Evolutionary conservation across 139 green algal genomes (phyloP).

Genomic region (Micractinium conductrix): DNA sequence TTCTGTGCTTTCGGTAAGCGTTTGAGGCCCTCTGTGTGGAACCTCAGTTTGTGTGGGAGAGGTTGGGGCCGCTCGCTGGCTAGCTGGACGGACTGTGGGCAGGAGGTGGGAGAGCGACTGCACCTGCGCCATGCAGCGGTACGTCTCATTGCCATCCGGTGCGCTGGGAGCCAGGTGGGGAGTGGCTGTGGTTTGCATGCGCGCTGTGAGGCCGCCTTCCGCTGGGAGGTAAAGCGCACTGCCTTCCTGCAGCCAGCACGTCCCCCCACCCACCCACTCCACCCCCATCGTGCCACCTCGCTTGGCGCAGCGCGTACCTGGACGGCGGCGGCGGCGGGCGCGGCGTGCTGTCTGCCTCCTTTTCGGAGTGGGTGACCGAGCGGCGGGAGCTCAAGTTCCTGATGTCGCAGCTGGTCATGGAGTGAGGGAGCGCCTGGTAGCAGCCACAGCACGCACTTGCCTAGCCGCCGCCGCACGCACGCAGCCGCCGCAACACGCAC

Average conservation of each 20-base stretch:
- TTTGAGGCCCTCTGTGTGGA: not conserved
- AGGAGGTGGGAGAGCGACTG: no score
- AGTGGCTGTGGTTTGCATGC: not conserved
- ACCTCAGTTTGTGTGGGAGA: not conserved
- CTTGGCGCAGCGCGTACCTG: not conserved
- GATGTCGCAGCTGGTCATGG: slow-evolving; percentile 56
- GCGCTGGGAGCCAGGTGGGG: no score
- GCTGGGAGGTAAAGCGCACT: no score
- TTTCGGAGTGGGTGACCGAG: slow-evolving; percentile 64
- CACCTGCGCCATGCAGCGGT: not conserved
- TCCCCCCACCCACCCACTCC: not conserved
- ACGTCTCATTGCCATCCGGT: no score
- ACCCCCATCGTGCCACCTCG: not conserved
- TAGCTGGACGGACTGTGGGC: not conserved
- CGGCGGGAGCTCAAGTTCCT: slow-evolving; percentile 71
- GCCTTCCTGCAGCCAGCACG: not conserved
- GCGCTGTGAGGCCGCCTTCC: no score
- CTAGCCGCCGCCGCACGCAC: not conserved
- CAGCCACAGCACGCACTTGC: not conserved
- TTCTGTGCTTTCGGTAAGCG: slow-evolving; percentile 79
- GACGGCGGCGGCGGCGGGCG: not conserved
- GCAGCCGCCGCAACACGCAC: no score
- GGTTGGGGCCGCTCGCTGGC: not conserved
- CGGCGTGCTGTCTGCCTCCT: slow-evolving; percentile 35
- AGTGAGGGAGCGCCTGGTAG: slow-evolving; percentile 18